Base-by-base conservation (phyloP, 345 rosid genomes). In the Carallia pectinifolia region DNA sequence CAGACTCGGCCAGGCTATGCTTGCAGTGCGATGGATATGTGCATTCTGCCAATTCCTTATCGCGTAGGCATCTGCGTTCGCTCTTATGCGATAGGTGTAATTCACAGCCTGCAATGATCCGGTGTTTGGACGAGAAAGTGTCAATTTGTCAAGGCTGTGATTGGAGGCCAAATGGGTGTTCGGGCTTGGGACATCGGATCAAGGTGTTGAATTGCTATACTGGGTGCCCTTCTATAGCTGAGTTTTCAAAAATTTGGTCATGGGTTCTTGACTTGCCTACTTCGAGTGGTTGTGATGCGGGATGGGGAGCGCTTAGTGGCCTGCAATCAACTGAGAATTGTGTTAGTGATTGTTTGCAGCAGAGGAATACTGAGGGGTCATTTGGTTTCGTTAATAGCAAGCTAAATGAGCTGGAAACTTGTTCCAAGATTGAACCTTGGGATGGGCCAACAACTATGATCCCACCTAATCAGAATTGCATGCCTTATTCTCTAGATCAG, bases 1-100 rank as follows among this genome's bases (percentile, higher is more conserved):
- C 94, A 5, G 97, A 89, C 74, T 71, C 76, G 15, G 94, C 97
- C 29, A 80, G 79, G 74, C 81, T 91, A 52, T 93, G 98, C 55
- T 62, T 88, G 37, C 67, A 73, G n/a, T 93, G 97, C 31, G 98
- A 93, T 63, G 72, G 78, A 36, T 72, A 67, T 18, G 82, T 93
- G 17, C 94, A 93, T 79, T 82, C 89, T 27, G 96, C 89, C 15
- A 93, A 91, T 74, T 69, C 80, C 7, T 65, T 93, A 44, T 85
- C 96, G 1, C 76, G 82, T 1, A 83, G 85, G 38, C 98, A 91
- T 62, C 69, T 76, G 7, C 90, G 96, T 8, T 86, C 89, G 1
- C 81, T 89, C 67, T 65, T 91, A 2, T 93, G 98, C 53, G 83
- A 86, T 10, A 82, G 74, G 65, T 91, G 98, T 71, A 70, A 53